phyloP scores from a whole-genome alignment of 2,329 filamentous ascomycete species.

The Biscogniauxia mediterranea region DNA sequence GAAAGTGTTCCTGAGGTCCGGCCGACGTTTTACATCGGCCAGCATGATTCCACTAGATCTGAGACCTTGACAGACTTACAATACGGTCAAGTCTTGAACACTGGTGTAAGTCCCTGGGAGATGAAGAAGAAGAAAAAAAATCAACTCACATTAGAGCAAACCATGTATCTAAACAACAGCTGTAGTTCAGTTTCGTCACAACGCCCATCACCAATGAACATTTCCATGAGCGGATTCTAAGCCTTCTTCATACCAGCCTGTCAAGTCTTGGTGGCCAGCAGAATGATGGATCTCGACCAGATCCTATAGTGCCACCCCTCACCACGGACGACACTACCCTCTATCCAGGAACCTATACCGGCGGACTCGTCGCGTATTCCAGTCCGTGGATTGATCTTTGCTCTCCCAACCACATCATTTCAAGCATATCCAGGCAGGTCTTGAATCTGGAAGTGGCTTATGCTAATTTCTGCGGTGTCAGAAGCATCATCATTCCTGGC shows the following conservation, averaged over 20 bases:
- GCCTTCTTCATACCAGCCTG: slow-evolving; percentile 57
- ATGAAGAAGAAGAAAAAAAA: slow-evolving; percentile 16
- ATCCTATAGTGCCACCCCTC: slow-evolving; percentile 64
- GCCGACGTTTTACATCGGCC: slow-evolving; percentile 66
- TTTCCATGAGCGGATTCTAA: slow-evolving; percentile 68
- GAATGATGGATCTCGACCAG: slow-evolving; percentile 47
- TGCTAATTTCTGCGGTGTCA: slow-evolving; percentile 89
- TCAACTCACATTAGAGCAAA: slow-evolving; percentile 3
- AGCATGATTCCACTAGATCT: slow-evolving; percentile 66
- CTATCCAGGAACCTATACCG: slow-evolving; percentile 64
- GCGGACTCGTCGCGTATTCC: slow-evolving; percentile 73
- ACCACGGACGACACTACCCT: slow-evolving; percentile 77
- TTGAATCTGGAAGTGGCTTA: slow-evolving; percentile 90
- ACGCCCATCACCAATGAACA: slow-evolving; percentile 72
- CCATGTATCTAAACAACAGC: slow-evolving; percentile 3
- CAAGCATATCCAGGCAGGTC: slow-evolving; percentile 84
- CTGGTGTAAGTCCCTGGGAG: slow-evolving; percentile 54
- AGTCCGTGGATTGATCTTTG: slow-evolving; percentile 92
- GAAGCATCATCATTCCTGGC: slow-evolving; percentile 78
- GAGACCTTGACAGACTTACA: slow-evolving; percentile 62
- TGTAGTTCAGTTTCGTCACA: slow-evolving; percentile 75
- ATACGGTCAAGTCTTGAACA: slow-evolving; percentile 65
- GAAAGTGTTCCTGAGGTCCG: slow-evolving; percentile 46
- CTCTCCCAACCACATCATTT: slow-evolving; percentile 77
- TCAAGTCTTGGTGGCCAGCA: slow-evolving; percentile 44